These are phyloP conservation scores for Metschnikowia similis DNA, from an alignment of 805 yeast genomes.

Conservation along the genomic window DNA sequence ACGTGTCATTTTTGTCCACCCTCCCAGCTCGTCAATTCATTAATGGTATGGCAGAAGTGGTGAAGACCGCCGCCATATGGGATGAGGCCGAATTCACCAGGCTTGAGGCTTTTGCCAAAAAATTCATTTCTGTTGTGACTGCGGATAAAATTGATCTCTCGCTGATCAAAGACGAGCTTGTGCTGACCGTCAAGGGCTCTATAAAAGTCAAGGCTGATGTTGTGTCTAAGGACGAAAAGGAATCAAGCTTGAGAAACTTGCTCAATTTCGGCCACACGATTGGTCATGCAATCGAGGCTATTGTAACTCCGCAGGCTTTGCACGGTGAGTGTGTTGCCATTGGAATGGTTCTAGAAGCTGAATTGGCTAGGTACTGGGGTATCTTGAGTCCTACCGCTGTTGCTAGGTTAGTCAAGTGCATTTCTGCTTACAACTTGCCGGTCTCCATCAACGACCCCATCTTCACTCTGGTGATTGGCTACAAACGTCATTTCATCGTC, in stretches of 20 bases:
- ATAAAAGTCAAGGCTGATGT: slow-evolving; percentile 90
- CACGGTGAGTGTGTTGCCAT: slow-evolving; percentile 99
- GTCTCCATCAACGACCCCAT: slow-evolving; percentile 67
- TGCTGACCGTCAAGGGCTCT: slow-evolving; percentile 77
- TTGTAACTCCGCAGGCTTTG: slow-evolving; percentile 89
- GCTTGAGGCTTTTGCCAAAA: slow-evolving; percentile 69
- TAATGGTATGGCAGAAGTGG: slow-evolving; percentile 97
- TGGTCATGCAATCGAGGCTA: slow-evolving; percentile 98
- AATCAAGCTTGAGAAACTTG: slow-evolving; percentile 87
- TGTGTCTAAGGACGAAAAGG: slow-evolving; percentile 90
- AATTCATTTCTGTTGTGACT: slow-evolving; percentile 63
- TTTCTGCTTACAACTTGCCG: slow-evolving; percentile 84
- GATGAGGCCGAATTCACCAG: slow-evolving; percentile 82
- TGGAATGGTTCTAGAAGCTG: slow-evolving; percentile 94
- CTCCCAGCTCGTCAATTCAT: slow-evolving; percentile 91
- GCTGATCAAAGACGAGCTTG: slow-evolving; percentile 67
- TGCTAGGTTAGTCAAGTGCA: slow-evolving; percentile 78
- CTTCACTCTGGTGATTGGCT: slow-evolving; percentile 61
- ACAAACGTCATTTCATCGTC: slow-evolving; percentile 61
- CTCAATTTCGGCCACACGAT: slow-evolving; percentile 95
- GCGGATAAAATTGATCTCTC: slow-evolving; percentile 47
- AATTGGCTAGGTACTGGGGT: slow-evolving; percentile 87
- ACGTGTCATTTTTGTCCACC: slow-evolving; percentile 79
- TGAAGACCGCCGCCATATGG: slow-evolving; percentile 98
- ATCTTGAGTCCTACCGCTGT: slow-evolving; percentile 89